Evolutionary conservation across 805 yeast genomes (phyloP).

Genomic region (Candida lessepsii): DNA sequence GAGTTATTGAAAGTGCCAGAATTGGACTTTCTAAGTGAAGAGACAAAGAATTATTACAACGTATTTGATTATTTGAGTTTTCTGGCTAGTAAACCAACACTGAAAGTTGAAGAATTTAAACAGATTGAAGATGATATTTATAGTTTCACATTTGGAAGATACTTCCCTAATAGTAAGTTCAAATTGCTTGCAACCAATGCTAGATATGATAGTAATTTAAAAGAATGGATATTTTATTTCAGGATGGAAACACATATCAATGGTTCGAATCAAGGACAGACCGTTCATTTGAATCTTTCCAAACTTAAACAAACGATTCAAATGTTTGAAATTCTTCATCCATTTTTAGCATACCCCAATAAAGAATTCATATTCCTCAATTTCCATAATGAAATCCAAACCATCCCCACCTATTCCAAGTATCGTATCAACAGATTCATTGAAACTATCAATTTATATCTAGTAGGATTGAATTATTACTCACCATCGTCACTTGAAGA

Average conservation of each 20-base stretch:
- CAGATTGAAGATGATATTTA: slow-evolving; percentile 24
- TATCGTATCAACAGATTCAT: slow-evolving; percentile 47
- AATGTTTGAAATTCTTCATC: slow-evolving; percentile 22
- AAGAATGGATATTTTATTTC: slow-evolving; percentile 36
- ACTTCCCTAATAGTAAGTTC: slow-evolving; percentile 18
- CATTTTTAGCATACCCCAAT: slow-evolving; percentile 21
- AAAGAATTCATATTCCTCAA: slow-evolving; percentile 23
- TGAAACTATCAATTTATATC: slow-evolving; percentile 47
- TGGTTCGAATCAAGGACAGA: too few relatives aligned
- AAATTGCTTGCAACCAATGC: slow-evolving; percentile 32
- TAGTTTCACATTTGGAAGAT: slow-evolving; percentile 20
- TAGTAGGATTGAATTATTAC: slow-evolving; percentile 39
- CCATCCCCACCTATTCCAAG: slow-evolving; percentile 40
- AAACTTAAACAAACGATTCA: slow-evolving; percentile 24
- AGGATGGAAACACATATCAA: slow-evolving; percentile 1
- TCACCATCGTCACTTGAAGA: slow-evolving; percentile 5
- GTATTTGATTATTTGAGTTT: slow-evolving; percentile 39
- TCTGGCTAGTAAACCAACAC: slow-evolving; percentile 27
- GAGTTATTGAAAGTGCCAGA: slow-evolving; percentile 49
- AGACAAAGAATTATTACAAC: slow-evolving; percentile 31
- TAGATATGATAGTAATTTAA: slow-evolving; percentile 27
- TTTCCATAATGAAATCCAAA: slow-evolving; percentile 25
- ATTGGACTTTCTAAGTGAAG: slow-evolving; percentile 37
- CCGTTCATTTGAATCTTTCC: slow-evolving; percentile 18
- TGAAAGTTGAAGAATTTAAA: slow-evolving; percentile 20